phyloP scores from a whole-genome alignment of 2,329 filamentous ascomycete species.

The Geosmithia morbida region DNA sequence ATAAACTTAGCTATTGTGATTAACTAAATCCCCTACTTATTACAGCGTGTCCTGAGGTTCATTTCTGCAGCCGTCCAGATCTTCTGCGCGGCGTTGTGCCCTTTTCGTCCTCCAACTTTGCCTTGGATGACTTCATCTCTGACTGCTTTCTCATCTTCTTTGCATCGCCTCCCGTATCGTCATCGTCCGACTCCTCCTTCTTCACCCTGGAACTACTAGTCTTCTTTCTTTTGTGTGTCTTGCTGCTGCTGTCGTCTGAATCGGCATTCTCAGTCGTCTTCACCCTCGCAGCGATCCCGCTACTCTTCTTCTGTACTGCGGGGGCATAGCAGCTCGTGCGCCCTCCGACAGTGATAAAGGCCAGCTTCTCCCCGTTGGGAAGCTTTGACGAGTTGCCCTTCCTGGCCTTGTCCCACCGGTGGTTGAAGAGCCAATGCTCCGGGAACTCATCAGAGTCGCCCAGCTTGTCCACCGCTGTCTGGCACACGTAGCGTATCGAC shows the following conservation, averaged over 20 bases:
- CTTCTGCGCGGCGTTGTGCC: neutral
- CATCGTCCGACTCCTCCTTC: neutral
- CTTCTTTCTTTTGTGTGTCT: neutral
- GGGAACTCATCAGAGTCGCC: slow-evolving; percentile 79
- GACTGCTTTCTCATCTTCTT: neutral
- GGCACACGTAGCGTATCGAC: slow-evolving; percentile 64
- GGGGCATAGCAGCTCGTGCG: slow-evolving; percentile 85
- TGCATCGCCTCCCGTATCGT: neutral
- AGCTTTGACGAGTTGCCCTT: slow-evolving; percentile 53
- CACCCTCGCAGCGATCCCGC: slow-evolving; percentile 20
- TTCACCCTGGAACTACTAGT: neutral
- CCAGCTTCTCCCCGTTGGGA: slow-evolving; percentile 74
- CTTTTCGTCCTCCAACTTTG: neutral
- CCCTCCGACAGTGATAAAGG: slow-evolving; percentile 78
- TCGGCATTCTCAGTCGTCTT: neutral
- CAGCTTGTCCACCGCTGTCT: slow-evolving; percentile 61
- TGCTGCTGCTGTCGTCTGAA: neutral
- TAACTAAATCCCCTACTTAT: neutral
- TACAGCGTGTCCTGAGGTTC: neutral
- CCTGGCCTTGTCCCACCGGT: slow-evolving; percentile 83
- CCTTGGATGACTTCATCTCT: neutral
- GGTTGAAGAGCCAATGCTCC: slow-evolving; percentile 72
- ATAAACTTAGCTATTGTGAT: neutral
- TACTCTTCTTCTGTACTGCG: slow-evolving; percentile 68
- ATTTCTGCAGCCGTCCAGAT: neutral